A percentile compares a stretch with the other conserved stretches of the same genome.
Evolutionary conservation across 495 filamentous ascomycete species (phyloP).

Genomic region (Penicillium flavigenum): DNA sequence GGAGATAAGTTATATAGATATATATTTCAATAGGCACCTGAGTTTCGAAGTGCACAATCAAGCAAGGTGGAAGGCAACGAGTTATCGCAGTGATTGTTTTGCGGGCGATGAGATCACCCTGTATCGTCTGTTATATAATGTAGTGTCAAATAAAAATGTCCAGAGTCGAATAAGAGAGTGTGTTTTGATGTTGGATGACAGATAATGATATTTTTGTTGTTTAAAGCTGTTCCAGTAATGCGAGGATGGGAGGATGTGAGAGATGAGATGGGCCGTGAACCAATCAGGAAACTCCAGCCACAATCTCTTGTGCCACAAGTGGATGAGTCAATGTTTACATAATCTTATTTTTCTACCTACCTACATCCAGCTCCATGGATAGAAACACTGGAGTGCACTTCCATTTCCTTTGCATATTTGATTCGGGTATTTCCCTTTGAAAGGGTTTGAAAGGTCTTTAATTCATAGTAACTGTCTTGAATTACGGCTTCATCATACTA

Average conservation of each 20-base stretch:
- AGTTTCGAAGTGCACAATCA: not conserved
- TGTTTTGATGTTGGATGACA: not conserved
- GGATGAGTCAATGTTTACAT: not conserved
- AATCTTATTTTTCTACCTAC: not conserved
- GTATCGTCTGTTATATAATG: not conserved
- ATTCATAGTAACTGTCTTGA: not conserved
- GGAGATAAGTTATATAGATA: not conserved
- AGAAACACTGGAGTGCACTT: too few species aligned
- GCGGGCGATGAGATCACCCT: not conserved
- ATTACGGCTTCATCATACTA: not conserved
- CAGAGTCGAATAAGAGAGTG: not conserved
- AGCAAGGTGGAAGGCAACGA: not conserved
- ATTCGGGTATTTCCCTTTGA: not conserved
- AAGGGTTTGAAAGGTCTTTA: not conserved
- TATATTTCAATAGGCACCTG: not conserved
- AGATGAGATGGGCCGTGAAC: slow-evolving; percentile 10
- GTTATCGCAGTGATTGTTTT: not conserved
- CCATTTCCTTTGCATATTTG: not conserved
- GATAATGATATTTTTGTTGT: slow-evolving; percentile 5
- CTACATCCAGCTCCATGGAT: not conserved
- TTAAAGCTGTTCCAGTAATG: not conserved
- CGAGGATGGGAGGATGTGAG: slow-evolving; percentile 12
- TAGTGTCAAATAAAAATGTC: not conserved
- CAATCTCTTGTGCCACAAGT: slow-evolving; percentile 14
- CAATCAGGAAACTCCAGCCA: slow-evolving; percentile 12